phyloP scores from a whole-genome alignment of 306 rosid genomes.

The Cicer cuneatum region DNA sequence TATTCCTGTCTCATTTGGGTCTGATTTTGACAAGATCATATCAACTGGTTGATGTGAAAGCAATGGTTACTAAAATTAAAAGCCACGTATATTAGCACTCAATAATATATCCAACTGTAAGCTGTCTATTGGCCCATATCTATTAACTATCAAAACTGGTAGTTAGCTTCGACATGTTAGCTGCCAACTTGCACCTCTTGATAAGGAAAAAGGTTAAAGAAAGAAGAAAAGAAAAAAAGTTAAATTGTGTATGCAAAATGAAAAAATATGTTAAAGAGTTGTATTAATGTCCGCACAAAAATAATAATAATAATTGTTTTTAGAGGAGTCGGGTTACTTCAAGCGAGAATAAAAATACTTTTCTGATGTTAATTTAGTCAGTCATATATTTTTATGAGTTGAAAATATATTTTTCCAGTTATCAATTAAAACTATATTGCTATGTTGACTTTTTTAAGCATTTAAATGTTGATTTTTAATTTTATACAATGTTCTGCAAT shows the following conservation, averaged over 20 bases:
- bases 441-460: no score
- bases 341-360: neutral
- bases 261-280: neutral
- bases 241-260: neutral
- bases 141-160: neutral
- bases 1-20: no score
- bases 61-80: constrained; percentile 19
- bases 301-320: neutral
- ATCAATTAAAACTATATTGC: no score
- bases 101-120: neutral
- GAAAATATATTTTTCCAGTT: no score
- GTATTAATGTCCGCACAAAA: no score
- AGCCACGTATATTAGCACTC: constrained; percentile 39
- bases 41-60: no score
- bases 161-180: neutral
- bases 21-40: no score
- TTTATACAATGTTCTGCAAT: no score
- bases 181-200: constrained; percentile 10
- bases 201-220: neutral
- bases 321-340: neutral
- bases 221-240: neutral
- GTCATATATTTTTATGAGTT: no score
- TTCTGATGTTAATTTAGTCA: neutral
- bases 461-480: no score
- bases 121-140: neutral